phyloP scores from a whole-genome alignment of 352 stramenopile genomes.

The Globisporangium iwayamae region DNA sequence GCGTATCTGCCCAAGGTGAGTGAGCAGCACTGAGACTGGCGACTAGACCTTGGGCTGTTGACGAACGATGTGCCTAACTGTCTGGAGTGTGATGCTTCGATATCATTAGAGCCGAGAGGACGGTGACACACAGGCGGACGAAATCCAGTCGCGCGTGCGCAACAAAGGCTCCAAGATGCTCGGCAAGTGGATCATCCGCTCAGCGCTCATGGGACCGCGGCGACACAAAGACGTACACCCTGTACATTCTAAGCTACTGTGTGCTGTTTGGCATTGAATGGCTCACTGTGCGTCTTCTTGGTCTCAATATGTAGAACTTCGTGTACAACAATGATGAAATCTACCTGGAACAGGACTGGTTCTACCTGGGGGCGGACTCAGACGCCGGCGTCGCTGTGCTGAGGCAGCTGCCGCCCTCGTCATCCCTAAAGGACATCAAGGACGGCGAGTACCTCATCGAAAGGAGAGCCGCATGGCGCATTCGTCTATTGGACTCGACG shows the following conservation, averaged over 20 bases:
- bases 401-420: slow-evolving; percentile 43
- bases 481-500: slow-evolving; percentile 69
- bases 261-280: background rate
- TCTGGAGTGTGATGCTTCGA: background rate
- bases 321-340: slow-evolving; percentile 85
- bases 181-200: slow-evolving; percentile 77
- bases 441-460: slow-evolving; percentile 71
- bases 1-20: slow-evolving; percentile 72
- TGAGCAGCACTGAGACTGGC: background rate
- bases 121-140: slow-evolving; percentile 66
- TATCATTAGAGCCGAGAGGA: slow-evolving; percentile 52
- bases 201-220: slow-evolving; percentile 37
- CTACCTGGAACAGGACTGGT: slow-evolving; percentile 83
- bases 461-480: slow-evolving; percentile 56
- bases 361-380: slow-evolving; percentile 71
- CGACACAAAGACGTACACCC: slow-evolving; percentile 48
- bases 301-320: slow-evolving; percentile 38
- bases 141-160: slow-evolving; percentile 72
- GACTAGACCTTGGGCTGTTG: background rate
- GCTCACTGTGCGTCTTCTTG: background rate
- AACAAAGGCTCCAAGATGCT: slow-evolving; percentile 78
- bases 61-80: background rate
- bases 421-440: slow-evolving; percentile 32
- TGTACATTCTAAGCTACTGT: background rate
- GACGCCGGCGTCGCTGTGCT: slow-evolving; percentile 61